A percentile compares a stretch with the other conserved stretches of the same genome.
Evolutionary conservation across 1,284 basidiomycete species (phyloP).

Genomic region (Peniophora sp.): DNA sequence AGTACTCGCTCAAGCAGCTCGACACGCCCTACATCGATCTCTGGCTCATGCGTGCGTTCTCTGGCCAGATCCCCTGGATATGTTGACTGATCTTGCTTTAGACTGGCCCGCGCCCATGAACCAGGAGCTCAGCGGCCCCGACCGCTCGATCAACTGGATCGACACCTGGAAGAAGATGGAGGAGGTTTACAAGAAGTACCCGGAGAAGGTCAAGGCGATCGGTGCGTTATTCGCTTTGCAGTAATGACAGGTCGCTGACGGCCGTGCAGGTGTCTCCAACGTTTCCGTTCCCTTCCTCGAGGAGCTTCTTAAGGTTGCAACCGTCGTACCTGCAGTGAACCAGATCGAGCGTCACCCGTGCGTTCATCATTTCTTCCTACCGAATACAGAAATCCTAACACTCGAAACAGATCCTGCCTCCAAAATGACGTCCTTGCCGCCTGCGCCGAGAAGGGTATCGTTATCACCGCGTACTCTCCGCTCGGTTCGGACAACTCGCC

Average conservation of each 20-base stretch:
- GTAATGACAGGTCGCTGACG: not conserved
- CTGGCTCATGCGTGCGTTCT: slow-evolving; percentile 19
- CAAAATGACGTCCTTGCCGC: slow-evolving; percentile 57
- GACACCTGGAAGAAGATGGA: slow-evolving; percentile 80
- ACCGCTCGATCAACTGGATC: slow-evolving; percentile 52
- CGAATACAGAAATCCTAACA: not conserved
- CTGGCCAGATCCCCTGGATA: not conserved
- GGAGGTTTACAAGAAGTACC: slow-evolving; percentile 51
- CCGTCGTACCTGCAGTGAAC: slow-evolving; percentile 72
- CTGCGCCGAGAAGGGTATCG: slow-evolving; percentile 56
- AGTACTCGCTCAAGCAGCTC: slow-evolving; percentile 62
- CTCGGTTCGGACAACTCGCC: slow-evolving; percentile 73
- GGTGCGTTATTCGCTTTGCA: slow-evolving; percentile 28
- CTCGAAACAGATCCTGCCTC: slow-evolving; percentile 40
- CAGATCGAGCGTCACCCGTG: slow-evolving; percentile 76
- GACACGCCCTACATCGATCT: slow-evolving; percentile 74
- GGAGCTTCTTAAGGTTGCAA: slow-evolving; percentile 49
- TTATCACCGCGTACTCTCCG: slow-evolving; percentile 69
- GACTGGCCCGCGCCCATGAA: slow-evolving; percentile 67
- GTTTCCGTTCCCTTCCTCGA: slow-evolving; percentile 56
- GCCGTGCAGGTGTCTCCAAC: slow-evolving; percentile 55
- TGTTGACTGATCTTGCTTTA: not conserved
- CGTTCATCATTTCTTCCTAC: slow-evolving; percentile 16
- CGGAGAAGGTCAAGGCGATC: slow-evolving; percentile 67
- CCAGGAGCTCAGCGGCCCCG: slow-evolving; percentile 32